These are phyloP conservation scores for Aspergillus versicolor DNA, from an alignment of 2,329 filamentous ascomycete species.

Conservation along the genomic window DNA sequence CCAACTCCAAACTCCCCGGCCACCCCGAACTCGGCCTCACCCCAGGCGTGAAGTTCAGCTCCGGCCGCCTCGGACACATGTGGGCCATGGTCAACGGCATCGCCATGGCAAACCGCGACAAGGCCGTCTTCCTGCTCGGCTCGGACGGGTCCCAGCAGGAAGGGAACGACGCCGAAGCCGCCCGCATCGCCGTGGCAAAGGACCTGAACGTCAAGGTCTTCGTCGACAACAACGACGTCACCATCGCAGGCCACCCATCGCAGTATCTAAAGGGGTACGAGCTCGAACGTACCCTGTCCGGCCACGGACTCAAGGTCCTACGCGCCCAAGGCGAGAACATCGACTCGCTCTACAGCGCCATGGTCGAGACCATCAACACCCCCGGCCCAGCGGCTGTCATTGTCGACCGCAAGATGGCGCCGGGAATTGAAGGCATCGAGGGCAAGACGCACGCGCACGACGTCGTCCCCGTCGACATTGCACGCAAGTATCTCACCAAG, in stretches of 20 bases:
- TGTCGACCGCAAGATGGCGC: constrained; percentile 36
- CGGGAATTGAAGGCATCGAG: constrained; percentile 38
- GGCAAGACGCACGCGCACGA: constrained; percentile 38
- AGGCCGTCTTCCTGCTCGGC: constrained; percentile 38
- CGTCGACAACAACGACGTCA: constrained; percentile 44
- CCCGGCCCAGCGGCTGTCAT: constrained; percentile 35
- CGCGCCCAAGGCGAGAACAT: constrained; percentile 38
- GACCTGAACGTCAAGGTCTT: constrained; percentile 41
- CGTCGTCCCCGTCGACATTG: constrained; percentile 38
- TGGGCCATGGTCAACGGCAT: constrained; percentile 43
- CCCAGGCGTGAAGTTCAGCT: constrained; percentile 42
- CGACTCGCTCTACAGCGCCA: constrained; percentile 34
- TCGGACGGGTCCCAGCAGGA: constrained; percentile 45
- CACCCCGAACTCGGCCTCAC: constrained; percentile 43
- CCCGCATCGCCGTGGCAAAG: constrained; percentile 37
- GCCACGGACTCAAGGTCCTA: constrained; percentile 39
- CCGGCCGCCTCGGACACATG: constrained; percentile 41
- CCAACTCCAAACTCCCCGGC: constrained; percentile 40
- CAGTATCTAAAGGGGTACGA: constrained; percentile 40
- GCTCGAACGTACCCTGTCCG: constrained; percentile 31
- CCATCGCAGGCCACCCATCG: constrained; percentile 42
- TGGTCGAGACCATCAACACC: constrained; percentile 32
- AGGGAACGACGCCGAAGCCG: constrained; percentile 43
- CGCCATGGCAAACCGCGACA: constrained; percentile 36
- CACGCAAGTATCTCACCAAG: constrained; percentile 37